Base-by-base conservation (phyloP, 2,329 filamentous ascomycete genomes). In the Venturia carpophila region DNA sequence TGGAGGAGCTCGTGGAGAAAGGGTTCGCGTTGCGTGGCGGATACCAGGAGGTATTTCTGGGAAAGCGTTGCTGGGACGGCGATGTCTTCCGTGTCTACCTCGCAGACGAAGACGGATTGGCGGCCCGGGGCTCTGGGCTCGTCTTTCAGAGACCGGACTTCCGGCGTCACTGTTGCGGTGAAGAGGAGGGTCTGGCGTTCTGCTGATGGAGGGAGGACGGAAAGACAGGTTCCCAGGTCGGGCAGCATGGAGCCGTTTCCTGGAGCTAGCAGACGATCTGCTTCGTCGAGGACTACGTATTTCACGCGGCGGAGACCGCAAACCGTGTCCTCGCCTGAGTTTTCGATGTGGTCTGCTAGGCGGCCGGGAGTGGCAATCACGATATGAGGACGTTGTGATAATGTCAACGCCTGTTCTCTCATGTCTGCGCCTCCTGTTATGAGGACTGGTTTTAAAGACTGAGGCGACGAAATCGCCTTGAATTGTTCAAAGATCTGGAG, bases 401-500 rank as follows among this genome's bases (percentile, higher is more conserved):
- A 83, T 19, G 88, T 89, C 68, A 96, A 88, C 10, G 94, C 93
- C 77, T 99, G 94, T 17, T 87, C 79, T 62, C 91, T 86, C 91
- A 97, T 97, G 73, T 99, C 93, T 39, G 89, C 86, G 45, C 94
- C 94, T 62, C 94, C 94, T 0, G 91, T 97, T 52, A 99, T 83
- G n/a, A 99, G 83, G 56, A 93, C 82, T 4, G 89, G 87, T 75
- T 96, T 96, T 69, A 99, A 84, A 65, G 87, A 89, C 71, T 96
- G 91, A 0, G 90, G 89, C 4, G 92, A 87, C 2, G 91, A 93
- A 65, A 99, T 91, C 17, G 94, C 94, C 73, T 91, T 91, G 79
- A 97, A 88, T 75, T 99, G 94, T 78, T 99, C 94, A 74, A 88
- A 95, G 62, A 99, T 97, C 74, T 99, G 94, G 27, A 97, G 83